Conservation (phyloP, 2,329 filamentous ascomycete species). For the Colletotrichum orchidophilum region DNA sequence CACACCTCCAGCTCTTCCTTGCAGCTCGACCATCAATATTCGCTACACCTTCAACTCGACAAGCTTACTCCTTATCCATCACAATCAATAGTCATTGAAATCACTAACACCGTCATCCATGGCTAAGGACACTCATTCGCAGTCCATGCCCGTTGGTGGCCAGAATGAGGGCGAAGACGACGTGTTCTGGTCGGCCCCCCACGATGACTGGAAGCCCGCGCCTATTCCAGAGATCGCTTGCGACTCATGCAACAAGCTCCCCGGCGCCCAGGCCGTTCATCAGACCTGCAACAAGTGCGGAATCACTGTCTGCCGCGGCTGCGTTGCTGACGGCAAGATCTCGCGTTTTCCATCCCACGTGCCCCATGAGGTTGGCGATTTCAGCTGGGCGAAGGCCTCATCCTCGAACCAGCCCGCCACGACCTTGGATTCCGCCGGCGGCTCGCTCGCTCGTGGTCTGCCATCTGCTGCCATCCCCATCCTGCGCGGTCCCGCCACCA, state of each 20-base stretch:
- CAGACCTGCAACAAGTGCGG: not conserved
- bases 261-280: not conserved
- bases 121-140: not conserved
- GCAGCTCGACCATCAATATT: not conserved
- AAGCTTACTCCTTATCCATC: not conserved
- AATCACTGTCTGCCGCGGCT: not conserved
- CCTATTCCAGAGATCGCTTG: not conserved
- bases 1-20: not conserved
- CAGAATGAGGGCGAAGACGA: not conserved
- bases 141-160: not conserved
- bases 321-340: not conserved
- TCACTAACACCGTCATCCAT: not conserved
- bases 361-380: not conserved
- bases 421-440: no score
- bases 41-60: not conserved
- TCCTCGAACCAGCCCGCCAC: no score
- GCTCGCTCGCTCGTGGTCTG: not conserved
- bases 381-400: not conserved
- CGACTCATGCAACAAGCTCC: not conserved
- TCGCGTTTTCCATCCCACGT: not conserved
- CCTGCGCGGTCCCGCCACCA: not conserved
- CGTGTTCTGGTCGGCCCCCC: no score
- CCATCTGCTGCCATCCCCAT: not conserved
- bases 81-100: not conserved
- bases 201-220: not conserved